Evolutionary conservation across 2,329 filamentous ascomycete genomes (phyloP).

Genomic region (Fusarium sp.): DNA sequence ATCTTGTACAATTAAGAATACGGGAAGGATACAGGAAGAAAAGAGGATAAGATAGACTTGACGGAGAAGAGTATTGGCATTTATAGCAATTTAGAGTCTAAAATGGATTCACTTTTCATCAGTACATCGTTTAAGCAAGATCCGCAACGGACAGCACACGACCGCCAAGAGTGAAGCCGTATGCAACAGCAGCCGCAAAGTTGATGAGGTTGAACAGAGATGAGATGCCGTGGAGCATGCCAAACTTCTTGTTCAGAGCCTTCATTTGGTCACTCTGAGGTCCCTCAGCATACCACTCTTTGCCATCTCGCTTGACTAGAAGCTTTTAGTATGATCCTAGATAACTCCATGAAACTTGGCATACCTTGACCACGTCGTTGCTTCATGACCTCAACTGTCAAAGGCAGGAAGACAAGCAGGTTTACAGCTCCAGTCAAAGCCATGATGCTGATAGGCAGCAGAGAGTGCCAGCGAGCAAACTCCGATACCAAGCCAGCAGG

Average conservation of each 20-base stretch:
- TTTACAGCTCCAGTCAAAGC: constrained; percentile 80
- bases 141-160: constrained; percentile 63
- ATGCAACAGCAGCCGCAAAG: constrained; percentile 77
- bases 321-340: constrained; percentile 26
- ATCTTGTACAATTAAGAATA: constrained; percentile 8
- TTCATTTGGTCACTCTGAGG: constrained; percentile 90
- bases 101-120: constrained; percentile 5
- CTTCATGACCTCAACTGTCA: constrained; percentile 79
- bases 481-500: constrained; percentile 69
- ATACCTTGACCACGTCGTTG: constrained; percentile 83
- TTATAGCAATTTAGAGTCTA: constrained; percentile 28
- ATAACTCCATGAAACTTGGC: constrained; percentile 39
- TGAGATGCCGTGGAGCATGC: constrained; percentile 82
- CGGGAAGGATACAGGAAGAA: not conserved
- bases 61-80: constrained; percentile 21
- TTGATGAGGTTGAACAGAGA: constrained; percentile 81
- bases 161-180: constrained; percentile 80
- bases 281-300: constrained; percentile 82
- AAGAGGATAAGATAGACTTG: not conserved
- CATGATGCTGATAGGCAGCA: constrained; percentile 77
- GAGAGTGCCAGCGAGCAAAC: constrained; percentile 71
- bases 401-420: constrained; percentile 76
- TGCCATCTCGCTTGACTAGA: constrained; percentile 85
- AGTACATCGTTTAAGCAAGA: constrained; percentile 35
- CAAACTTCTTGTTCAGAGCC: constrained; percentile 82